Base-by-base conservation (phyloP, 2,329 filamentous ascomycete species). In the Fusarium verrucosum region DNA sequence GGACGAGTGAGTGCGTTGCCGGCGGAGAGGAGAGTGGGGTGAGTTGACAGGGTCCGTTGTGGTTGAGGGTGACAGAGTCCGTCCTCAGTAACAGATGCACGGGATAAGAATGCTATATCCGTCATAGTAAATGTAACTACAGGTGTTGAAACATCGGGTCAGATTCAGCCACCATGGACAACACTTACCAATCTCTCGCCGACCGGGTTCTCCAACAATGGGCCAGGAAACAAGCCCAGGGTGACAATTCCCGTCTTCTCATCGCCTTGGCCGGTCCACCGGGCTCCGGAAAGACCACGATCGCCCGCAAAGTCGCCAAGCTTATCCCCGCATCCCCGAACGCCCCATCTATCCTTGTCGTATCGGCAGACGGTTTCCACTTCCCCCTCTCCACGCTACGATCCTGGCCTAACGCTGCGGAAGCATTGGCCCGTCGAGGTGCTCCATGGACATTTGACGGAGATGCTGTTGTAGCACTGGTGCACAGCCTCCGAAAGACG, bases 381-480 rank as follows among this genome's bases (percentile, higher is more conserved):
- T 67, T 71, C 20, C 50, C 73, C 11, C 67, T 68, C 7, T 63
- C 65, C 14, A 62, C 62, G 9, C 68, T 75, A 14, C 62, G 55
- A 14, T 63, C 67, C 7, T 66, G 75, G n/a, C 73, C 74, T 17
- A 74, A 76, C 51, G 67, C 68, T 17, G 55, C 46, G 7, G 73
- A 76, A 51, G 75, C 75, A 13, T 47, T 74, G 38, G 64, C 37
- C 68, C 0, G 83, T 88, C 7, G 78, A 80, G 4, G 78, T 6
- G 37, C 37, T n/a, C 37, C 37, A 5, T 40, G 37, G 37, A 40
- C 37, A 6, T 40, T 40, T 40, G 37, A 40, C 37, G 37, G 22
- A 40, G 37, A 22, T 23, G 37, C 37, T 22, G n/a, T 40, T 33
- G 10, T 2, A 22, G 14, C 1, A 26, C 35, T 50, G 38, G 23